Conservation (phyloP, 116 monocot species). For the Phalaenopsis hybrid region DNA sequence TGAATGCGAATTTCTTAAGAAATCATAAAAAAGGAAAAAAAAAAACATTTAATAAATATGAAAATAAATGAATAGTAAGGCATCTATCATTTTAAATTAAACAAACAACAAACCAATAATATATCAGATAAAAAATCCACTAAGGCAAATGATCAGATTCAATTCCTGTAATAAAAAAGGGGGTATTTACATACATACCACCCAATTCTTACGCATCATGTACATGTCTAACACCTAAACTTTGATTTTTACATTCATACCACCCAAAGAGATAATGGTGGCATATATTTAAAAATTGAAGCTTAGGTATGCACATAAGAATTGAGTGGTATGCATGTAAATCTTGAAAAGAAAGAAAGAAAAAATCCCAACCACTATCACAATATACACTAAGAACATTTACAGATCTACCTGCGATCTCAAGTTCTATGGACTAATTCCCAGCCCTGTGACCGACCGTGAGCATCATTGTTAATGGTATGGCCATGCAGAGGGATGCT, state of each 20-base stretch:
- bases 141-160: background rate
- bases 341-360: too few relatives aligned
- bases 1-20: too few relatives aligned
- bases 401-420: background rate
- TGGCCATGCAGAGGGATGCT: background rate
- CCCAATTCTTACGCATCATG: too few relatives aligned
- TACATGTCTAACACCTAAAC: too few relatives aligned
- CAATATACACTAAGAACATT: conserved; percentile 4
- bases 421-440: background rate
- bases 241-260: too few relatives aligned
- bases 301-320: too few relatives aligned
- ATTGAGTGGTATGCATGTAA: too few relatives aligned
- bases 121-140: background rate
- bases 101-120: background rate
- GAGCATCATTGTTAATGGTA: background rate
- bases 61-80: background rate
- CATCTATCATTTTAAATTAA: background rate
- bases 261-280: too few relatives aligned
- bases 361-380: background rate
- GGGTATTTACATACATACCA: too few relatives aligned
- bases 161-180: background rate
- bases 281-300: too few relatives aligned
- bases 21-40: too few relatives aligned
- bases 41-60: too few relatives aligned
- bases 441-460: background rate